These are phyloP conservation scores for Suillus ampliporus DNA, from an alignment of 768 basidiomycete genomes.

Conservation along the genomic window DNA sequence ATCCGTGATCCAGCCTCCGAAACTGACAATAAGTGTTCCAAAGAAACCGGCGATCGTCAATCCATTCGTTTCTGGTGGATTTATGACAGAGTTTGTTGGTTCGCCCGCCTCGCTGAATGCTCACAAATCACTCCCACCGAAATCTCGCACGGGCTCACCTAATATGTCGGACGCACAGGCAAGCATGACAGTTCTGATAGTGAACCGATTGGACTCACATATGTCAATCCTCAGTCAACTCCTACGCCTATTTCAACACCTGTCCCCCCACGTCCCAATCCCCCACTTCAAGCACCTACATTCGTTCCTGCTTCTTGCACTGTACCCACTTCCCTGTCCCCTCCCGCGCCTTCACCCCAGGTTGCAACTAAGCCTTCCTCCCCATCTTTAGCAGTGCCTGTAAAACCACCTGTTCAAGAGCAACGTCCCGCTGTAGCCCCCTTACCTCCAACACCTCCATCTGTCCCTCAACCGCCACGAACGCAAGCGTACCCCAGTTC, in stretches of 20 bases:
- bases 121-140: conserved; percentile 16
- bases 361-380: conserved; percentile 18
- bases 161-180: conserved; percentile 11
- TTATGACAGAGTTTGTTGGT: conserved; percentile 50
- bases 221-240: conserved; percentile 3
- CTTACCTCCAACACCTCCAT: conserved; percentile 16
- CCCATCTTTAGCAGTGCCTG: conserved; percentile 10
- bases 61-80: conserved; percentile 58
- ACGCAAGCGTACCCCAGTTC: conserved; percentile 14
- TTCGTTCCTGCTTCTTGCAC: conserved; percentile 10
- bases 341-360: neutral
- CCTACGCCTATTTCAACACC: neutral
- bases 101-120: conserved; percentile 27
- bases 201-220: neutral
- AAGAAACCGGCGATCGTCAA: conserved; percentile 37
- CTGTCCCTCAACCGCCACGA: conserved; percentile 21
- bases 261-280: neutral
- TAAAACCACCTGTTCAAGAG: conserved; percentile 21
- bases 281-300: conserved; percentile 27
- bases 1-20: conserved; percentile 10
- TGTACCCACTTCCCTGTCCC: neutral
- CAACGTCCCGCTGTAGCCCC: conserved; percentile 5
- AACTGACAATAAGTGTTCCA: conserved; percentile 8
- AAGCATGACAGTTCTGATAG: neutral
- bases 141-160: conserved; percentile 16